Evolutionary conservation across 1,284 basidiomycete genomes (phyloP).

Genomic region (Puccinia horiana): DNA sequence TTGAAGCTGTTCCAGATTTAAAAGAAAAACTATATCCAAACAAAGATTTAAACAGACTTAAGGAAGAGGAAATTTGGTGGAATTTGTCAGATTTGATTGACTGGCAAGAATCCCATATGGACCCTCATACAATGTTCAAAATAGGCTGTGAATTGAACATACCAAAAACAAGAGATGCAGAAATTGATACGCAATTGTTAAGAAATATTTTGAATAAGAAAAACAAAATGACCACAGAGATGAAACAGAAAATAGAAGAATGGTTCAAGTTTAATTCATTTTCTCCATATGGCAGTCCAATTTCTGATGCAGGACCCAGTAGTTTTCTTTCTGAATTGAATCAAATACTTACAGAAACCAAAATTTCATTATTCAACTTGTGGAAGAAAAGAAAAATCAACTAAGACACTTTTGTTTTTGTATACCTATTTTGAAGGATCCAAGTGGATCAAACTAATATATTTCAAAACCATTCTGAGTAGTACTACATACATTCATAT

Average conservation of each 20-base stretch:
- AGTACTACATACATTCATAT: no score
- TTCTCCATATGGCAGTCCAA: not conserved
- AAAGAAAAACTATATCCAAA: not conserved
- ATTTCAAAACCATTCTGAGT: no score
- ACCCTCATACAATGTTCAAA: not conserved
- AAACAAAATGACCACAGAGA: not conserved
- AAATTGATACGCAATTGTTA: not conserved
- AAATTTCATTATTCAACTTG: no score
- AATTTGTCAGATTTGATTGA: conserved; percentile 4
- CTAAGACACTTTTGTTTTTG: no score
- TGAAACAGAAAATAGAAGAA: not conserved
- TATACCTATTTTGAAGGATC: no score
- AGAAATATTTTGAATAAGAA: not conserved
- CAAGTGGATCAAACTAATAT: no score
- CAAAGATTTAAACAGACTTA: not conserved
- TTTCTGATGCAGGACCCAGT: no score
- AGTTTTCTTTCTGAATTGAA: no score
- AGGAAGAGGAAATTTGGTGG: not conserved
- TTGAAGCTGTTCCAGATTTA: not conserved
- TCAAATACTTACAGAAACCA: no score
- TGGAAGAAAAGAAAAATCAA: no score
- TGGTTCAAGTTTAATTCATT: not conserved
- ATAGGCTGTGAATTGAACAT: not conserved
- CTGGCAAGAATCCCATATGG: not conserved
- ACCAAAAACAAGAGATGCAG: not conserved